phyloP scores from a whole-genome alignment of 306 rosid species.

The Delonix regia region DNA sequence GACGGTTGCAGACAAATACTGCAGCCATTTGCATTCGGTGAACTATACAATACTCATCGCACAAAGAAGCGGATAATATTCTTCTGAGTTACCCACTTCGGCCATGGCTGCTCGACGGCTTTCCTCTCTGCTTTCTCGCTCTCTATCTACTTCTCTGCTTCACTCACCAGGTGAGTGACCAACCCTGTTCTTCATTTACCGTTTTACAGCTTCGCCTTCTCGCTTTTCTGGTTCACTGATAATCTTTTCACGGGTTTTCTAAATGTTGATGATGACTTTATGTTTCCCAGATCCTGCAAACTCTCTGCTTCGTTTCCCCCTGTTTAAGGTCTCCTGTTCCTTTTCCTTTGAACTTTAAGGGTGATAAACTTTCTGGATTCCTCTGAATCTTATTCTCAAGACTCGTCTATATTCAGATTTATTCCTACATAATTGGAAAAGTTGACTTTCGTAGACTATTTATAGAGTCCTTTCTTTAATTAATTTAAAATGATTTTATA shows the following conservation, averaged over 20 bases:
- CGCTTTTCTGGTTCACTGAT: background rate
- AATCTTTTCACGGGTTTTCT: conserved; percentile 11
- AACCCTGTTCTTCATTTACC: background rate
- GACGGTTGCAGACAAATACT: background rate
- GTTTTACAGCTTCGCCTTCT: background rate
- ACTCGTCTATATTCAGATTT: background rate
- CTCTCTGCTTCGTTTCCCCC: background rate
- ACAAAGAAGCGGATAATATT: background rate
- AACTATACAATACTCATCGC: background rate
- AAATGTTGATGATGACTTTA: background rate
- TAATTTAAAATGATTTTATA: background rate
- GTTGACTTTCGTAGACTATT: background rate
- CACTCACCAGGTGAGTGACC: conserved; percentile 63
- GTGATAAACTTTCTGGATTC: background rate
- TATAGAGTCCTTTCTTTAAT: background rate
- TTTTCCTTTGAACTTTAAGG: background rate
- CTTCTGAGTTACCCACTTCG: conserved; percentile 10
- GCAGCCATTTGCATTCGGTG: background rate
- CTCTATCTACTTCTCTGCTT: conserved; percentile 59
- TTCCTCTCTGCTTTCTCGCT: conserved; percentile 59
- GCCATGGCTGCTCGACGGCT: conserved; percentile 81
- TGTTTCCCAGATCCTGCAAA: background rate
- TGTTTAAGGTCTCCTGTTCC: background rate
- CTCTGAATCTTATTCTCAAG: background rate
- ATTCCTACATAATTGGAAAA: background rate